Percentiles rank a stretch among this genome's conserved stretches.
Conservation (phyloP, 2,329 filamentous ascomycete species). For the Diaporthe sp. region DNA sequence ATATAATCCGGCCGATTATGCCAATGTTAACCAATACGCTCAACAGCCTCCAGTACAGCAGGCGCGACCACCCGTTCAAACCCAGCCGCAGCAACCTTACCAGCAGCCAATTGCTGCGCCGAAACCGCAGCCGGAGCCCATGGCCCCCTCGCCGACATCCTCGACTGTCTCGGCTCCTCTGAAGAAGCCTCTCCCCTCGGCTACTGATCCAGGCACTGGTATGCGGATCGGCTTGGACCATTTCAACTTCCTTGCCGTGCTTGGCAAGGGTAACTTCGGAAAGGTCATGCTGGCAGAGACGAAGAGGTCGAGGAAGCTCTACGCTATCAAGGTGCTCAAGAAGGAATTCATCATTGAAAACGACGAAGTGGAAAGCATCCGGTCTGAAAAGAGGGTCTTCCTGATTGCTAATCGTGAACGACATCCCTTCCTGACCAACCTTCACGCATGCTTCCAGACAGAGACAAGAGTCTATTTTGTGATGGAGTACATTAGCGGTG, state of each 20-base stretch:
- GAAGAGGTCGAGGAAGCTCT: constrained; percentile 90
- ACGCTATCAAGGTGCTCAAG: constrained; percentile 98
- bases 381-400: constrained; percentile 98
- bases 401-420: constrained; percentile 96
- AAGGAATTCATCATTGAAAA: constrained; percentile 99
- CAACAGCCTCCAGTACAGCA: constrained; percentile 59
- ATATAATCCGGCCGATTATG: constrained; percentile 86
- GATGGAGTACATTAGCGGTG: constrained; percentile 99
- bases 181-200: constrained; percentile 76
- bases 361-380: constrained; percentile 97
- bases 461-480: constrained; percentile 99
- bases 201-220: constrained; percentile 79
- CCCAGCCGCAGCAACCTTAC: constrained; percentile 53
- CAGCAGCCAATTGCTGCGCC: constrained; percentile 48
- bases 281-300: constrained; percentile 99
- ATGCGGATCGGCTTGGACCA: constrained; percentile 94
- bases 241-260: constrained; percentile 98
- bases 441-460: constrained; percentile 99
- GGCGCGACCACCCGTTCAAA: constrained; percentile 45
- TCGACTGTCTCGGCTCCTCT: constrained; percentile 52
- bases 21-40: constrained; percentile 62
- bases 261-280: constrained; percentile 99
- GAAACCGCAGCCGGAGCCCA: constrained; percentile 56
- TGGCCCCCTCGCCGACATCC: constrained; percentile 52
- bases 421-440: constrained; percentile 93